These are phyloP conservation scores for Ceratocystis ficicola DNA, from an alignment of 2,329 filamentous ascomycete genomes.

Conservation along the genomic window DNA sequence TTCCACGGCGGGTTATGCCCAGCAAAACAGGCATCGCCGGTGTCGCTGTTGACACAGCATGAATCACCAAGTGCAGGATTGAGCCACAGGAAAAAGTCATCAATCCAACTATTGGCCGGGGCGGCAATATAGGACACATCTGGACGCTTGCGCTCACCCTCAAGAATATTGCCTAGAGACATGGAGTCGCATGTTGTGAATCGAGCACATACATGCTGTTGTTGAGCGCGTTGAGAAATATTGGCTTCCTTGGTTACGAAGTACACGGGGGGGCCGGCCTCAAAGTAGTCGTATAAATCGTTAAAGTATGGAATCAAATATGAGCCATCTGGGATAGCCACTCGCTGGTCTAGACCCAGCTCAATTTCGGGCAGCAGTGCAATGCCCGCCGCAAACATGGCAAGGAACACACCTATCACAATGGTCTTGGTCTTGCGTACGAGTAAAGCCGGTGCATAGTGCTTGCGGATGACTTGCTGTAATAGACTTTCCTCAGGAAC, in stretches of 20 bases:
- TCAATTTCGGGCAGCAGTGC: slow-evolving; percentile 74
- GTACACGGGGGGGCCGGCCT: slow-evolving; percentile 85
- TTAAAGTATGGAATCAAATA: slow-evolving; percentile 96
- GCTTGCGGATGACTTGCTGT: slow-evolving; percentile 79
- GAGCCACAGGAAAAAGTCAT: slow-evolving; percentile 95
- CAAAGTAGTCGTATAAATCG: slow-evolving; percentile 85
- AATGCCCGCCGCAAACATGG: slow-evolving; percentile 71
- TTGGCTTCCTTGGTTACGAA: slow-evolving; percentile 82
- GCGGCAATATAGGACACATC: slow-evolving; percentile 80
- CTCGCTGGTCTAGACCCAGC: slow-evolving; percentile 84
- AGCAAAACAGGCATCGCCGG: slow-evolving; percentile 62
- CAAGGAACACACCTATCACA: slow-evolving; percentile 72
- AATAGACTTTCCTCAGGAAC: slow-evolving; percentile 71
- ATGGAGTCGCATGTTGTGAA: slow-evolving; percentile 79
- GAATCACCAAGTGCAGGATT: slow-evolving; percentile 64
- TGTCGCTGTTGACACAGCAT: slow-evolving; percentile 53
- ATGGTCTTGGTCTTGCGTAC: slow-evolving; percentile 66
- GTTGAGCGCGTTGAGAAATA: slow-evolving; percentile 58
- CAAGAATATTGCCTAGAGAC: slow-evolving; percentile 78
- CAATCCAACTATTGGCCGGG: slow-evolving; percentile 87
- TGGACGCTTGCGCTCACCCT: slow-evolving; percentile 84
- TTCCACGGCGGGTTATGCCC: slow-evolving; percentile 74
- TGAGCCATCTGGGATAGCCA: slow-evolving; percentile 84
- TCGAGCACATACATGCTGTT: slow-evolving; percentile 78
- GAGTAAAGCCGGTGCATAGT: slow-evolving; percentile 72